Base-by-base conservation (phyloP, 139 green algal species). In the Chlorella sp. region DNA sequence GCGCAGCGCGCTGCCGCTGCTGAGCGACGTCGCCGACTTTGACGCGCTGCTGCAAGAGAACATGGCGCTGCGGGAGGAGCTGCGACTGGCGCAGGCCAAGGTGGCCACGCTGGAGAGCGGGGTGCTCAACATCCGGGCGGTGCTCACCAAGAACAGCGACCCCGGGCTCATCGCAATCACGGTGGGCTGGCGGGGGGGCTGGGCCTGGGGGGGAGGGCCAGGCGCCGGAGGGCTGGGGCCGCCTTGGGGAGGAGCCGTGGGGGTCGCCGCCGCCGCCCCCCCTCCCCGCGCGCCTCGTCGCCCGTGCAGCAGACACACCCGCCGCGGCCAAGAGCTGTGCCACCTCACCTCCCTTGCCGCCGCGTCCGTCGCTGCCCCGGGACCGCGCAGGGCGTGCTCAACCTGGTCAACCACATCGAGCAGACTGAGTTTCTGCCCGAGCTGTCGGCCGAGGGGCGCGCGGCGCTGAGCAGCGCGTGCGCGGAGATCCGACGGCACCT, bases 81-180 rank as follows among this genome's bases (percentile, higher is more conserved):
- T 79, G 73, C 61, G 60, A 2, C 21, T 71, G 60, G 23, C 29
- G 35, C 31, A 77, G 60, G 59, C 59, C 29, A 77, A 77, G 72
- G 72, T 71, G 45, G 50, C 63, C 38, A 73, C 50, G 11, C 62
- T 79, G 38, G 50, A 73, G 62, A 79, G 36, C 7, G 50, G 50
- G 19, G 63, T 73, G 38, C 46, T 73, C 19, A 79, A 73, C 63
- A 71, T 71, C 62, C 66, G 56, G 73, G 51, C 40, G 21, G 50
- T 73, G 62, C 62, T 79, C 42, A 71, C 62, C 0, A 48, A 46
- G 41, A 79, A 73, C 60, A 73, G 63, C 8, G 73, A 79, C 63
- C 73, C 73, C 6, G 73, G 73, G n/a, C 73, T 79, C 23, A 63
- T 79, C 17, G 73, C 73, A 15, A 79, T 79, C 63, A 79, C 73